A percentile compares a stretch with the other conserved stretches of the same genome.
Evolutionary conservation across 768 basidiomycete genomes (phyloP).

Genomic region (Boletellus emodensis): DNA sequence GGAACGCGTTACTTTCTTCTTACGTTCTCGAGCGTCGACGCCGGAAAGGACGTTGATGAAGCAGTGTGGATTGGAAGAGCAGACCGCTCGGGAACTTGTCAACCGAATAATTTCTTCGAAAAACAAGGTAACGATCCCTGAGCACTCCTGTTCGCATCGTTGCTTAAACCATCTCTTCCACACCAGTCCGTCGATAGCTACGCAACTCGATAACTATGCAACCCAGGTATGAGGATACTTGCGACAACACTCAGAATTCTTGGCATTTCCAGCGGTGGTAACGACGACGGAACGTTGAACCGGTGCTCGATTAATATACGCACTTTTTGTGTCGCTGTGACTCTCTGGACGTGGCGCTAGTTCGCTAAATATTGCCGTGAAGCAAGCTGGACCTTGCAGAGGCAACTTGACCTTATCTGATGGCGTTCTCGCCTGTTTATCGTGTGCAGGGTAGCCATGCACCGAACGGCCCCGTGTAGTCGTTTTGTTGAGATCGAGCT

Average conservation of each 20-base stretch:
- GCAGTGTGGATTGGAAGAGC: constrained; percentile 20
- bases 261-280: too few relatives aligned
- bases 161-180: background rate
- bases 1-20: constrained; percentile 6
- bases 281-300: too few relatives aligned
- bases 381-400: background rate
- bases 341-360: background rate
- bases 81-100: constrained; percentile 17
- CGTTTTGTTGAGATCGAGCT: background rate
- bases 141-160: background rate
- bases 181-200: background rate
- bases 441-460: constrained; percentile 1
- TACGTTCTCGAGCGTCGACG: constrained; percentile 9
- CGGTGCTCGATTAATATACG: too few relatives aligned
- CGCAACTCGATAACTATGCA: background rate
- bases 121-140: background rate
- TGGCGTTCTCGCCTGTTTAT: background rate
- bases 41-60: constrained; percentile 13
- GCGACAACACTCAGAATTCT: too few relatives aligned
- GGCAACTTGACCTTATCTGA: background rate
- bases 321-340: too few relatives aligned
- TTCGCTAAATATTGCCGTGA: background rate
- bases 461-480: background rate
- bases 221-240: background rate
- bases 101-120: constrained; percentile 8